Evolutionary conservation across 768 basidiomycete genomes (phyloP).

Genomic region (Tephrocybe sp.): DNA sequence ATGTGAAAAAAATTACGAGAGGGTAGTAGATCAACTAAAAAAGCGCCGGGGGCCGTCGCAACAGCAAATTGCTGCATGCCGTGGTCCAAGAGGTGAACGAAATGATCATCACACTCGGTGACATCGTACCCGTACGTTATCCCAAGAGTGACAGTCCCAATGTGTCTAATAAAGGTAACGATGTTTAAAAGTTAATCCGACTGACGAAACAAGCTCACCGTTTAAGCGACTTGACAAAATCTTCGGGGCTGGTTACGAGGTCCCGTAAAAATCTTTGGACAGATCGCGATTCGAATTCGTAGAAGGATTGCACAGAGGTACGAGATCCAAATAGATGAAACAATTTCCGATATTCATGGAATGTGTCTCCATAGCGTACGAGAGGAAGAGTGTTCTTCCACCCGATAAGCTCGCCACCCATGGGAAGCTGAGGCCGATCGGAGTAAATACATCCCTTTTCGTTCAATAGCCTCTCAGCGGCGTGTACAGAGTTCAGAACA

Average conservation of each 20-base stretch:
- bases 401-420: conserved; percentile 35
- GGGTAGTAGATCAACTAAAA: conserved; percentile 27
- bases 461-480: conserved; percentile 49
- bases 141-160: conserved; percentile 22
- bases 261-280: not conserved
- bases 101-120: conserved; percentile 21
- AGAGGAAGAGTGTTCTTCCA: conserved; percentile 16
- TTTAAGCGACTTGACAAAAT: not conserved
- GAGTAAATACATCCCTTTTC: conserved; percentile 54
- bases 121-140: conserved; percentile 29
- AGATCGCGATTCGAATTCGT: not conserved
- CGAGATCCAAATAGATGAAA: not conserved
- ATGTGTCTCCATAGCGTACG: conserved; percentile 14
- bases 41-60: conserved; percentile 18
- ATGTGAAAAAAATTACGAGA: not conserved
- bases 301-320: not conserved
- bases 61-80: conserved; percentile 19
- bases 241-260: conserved; percentile 1
- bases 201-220: not conserved
- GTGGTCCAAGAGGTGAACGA: conserved; percentile 20
- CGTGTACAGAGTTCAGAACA: conserved; percentile 39
- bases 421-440: conserved; percentile 40
- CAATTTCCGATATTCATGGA: conserved; percentile 14
- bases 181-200: not conserved
- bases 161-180: not conserved